Conservation (phyloP, 441 rosid genomes). For the Flueggea neowawraea region DNA sequence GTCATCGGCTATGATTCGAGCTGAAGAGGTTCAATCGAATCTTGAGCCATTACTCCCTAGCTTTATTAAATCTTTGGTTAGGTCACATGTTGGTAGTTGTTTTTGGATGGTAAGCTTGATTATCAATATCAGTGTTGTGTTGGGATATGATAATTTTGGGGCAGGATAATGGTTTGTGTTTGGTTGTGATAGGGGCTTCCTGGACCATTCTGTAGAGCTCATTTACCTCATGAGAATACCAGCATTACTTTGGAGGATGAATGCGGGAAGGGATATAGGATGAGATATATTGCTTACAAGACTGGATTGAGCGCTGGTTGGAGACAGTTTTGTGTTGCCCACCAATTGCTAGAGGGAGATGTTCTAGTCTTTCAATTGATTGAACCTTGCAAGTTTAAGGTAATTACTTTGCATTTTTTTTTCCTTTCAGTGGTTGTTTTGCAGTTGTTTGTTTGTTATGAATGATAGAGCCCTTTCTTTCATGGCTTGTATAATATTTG, state of each 20-base stretch:
- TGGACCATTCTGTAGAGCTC: conserved; percentile 52
- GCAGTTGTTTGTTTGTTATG: too few relatives aligned
- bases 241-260: conserved; percentile 51
- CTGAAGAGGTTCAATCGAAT: conserved; percentile 64
- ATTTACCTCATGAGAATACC: conserved; percentile 49
- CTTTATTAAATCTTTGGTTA: conserved; percentile 58
- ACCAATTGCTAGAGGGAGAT: conserved; percentile 67
- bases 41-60: conserved; percentile 52
- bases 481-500: too few relatives aligned
- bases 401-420: conserved; percentile 18
- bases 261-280: conserved; percentile 32
- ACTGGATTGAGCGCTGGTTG: conserved; percentile 86
- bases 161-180: too few relatives aligned
- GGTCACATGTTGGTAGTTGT: conserved; percentile 70
- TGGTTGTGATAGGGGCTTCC: conserved; percentile 53
- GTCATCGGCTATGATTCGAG: conserved; percentile 52
- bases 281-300: conserved; percentile 54
- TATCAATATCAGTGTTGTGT: too few relatives aligned
- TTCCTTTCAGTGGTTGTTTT: background rate
- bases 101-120: conserved; percentile 37
- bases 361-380: conserved; percentile 64
- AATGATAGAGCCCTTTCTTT: too few relatives aligned
- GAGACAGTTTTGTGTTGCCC: conserved; percentile 62
- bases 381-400: conserved; percentile 57
- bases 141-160: too few relatives aligned